phyloP scores from a whole-genome alignment of 306 rosid species.

The Malus orientalis region DNA sequence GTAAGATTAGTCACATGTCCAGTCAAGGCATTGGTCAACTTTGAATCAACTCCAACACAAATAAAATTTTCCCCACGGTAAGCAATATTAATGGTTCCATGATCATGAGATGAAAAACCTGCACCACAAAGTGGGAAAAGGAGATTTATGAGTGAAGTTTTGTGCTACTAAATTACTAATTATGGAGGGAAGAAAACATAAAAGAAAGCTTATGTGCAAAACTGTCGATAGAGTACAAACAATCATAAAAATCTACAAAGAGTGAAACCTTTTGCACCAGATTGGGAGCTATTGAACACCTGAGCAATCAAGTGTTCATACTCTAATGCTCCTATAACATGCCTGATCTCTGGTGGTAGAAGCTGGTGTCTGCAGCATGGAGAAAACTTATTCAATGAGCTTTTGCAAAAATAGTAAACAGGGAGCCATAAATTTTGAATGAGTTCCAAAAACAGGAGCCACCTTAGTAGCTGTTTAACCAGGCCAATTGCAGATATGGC shows the following conservation, averaged over 20 bases:
- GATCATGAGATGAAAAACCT: too few relatives aligned
- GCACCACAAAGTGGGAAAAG: too few relatives aligned
- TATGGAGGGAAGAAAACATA: too few relatives aligned
- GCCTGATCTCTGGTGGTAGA: constrained; percentile 89
- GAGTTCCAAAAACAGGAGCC: neutral
- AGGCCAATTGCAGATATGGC: constrained; percentile 91
- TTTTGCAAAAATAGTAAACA: constrained; percentile 7
- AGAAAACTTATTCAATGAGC: constrained; percentile 18
- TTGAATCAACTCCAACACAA: too few relatives aligned
- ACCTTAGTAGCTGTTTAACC: constrained; percentile 85
- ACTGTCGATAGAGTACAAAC: constrained; percentile 5
- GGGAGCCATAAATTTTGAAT: neutral
- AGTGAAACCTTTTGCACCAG: constrained; percentile 49
- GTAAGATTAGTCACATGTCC: too few relatives aligned
- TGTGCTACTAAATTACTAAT: too few relatives aligned
- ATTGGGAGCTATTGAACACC: constrained; percentile 58
- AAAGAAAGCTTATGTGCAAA: too few relatives aligned
- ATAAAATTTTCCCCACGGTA: too few relatives aligned
- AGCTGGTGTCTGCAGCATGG: constrained; percentile 73
- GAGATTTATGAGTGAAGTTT: too few relatives aligned
- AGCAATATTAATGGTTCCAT: too few relatives aligned
- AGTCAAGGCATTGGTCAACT: too few relatives aligned
- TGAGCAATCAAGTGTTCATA: constrained; percentile 92
- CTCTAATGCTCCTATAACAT: constrained; percentile 85
- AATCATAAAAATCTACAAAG: constrained; percentile 10